phyloP scores from a whole-genome alignment of 345 rosid genomes.

The Punica granatum region DNA sequence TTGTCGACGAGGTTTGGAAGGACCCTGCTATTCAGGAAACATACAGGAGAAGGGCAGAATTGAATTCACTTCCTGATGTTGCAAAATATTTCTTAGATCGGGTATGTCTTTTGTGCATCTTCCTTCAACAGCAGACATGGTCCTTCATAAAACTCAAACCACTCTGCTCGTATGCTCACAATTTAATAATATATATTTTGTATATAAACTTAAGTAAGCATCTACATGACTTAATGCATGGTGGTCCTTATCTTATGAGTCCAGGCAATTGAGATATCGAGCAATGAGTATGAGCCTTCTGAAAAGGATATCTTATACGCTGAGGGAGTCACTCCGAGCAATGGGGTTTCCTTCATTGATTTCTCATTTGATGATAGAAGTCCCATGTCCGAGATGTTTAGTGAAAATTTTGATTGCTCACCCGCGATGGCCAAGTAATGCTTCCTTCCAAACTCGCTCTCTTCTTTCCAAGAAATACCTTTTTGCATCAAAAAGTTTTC shows the following conservation, averaged over 20 bases:
- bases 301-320: constrained; percentile 49
- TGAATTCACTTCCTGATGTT: constrained; percentile 40
- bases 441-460: not conserved
- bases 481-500: not conserved
- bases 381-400: constrained; percentile 40
- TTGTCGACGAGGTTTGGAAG: constrained; percentile 53
- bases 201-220: not conserved
- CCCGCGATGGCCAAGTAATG: constrained; percentile 35
- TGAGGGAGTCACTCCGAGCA: constrained; percentile 50
- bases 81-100: constrained; percentile 48
- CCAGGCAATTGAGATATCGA: constrained; percentile 51
- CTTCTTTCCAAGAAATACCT: not conserved
- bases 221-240: not conserved
- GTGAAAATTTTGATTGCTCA: constrained; percentile 28
- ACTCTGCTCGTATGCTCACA: not conserved
- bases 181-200: not conserved
- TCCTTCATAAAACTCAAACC: not conserved
- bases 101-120: constrained; percentile 18
- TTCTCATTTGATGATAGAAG: constrained; percentile 51
- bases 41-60: constrained; percentile 46
- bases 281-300: constrained; percentile 57
- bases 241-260: constrained; percentile 9
- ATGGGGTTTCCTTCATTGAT: constrained; percentile 49
- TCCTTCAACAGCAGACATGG: not conserved
- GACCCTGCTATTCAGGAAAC: constrained; percentile 61